Percentiles rank a stretch among this genome's conserved stretches.
phyloP scores from a whole-genome alignment of 2,329 filamentous ascomycete genomes.

The Calonectria crousiana region DNA sequence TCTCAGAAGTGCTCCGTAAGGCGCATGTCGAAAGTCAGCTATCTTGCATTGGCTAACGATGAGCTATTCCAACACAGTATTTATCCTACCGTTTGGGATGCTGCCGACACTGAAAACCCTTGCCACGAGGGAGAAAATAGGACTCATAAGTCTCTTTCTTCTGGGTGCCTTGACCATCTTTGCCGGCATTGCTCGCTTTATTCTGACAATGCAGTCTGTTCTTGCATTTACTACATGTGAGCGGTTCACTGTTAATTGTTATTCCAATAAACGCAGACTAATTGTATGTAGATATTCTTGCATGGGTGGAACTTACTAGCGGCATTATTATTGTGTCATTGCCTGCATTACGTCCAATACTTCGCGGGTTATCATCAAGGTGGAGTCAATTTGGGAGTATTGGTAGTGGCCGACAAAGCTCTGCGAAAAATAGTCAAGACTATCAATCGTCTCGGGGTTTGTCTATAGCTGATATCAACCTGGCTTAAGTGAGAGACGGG shows the following conservation, averaged over 20 bases:
- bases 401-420: not conserved
- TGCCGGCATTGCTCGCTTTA: slow-evolving; percentile 4
- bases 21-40: not conserved
- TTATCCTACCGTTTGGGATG: not conserved
- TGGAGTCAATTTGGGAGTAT: not conserved
- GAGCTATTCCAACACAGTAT: not conserved
- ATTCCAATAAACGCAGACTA: not conserved
- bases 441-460: not conserved
- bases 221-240: not conserved
- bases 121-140: not conserved
- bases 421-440: not conserved
- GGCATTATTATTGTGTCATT: not conserved
- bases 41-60: not conserved
- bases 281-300: not conserved
- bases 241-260: not conserved
- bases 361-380: not conserved
- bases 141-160: not conserved
- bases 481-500: not conserved
- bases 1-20: not conserved
- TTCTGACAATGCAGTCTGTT: not conserved
- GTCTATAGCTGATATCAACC: not conserved
- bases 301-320: not conserved
- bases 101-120: not conserved
- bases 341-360: not conserved
- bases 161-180: not conserved